Percentiles rank a stretch among this genome's conserved stretches.
Conservation (phyloP, 2,329 filamentous ascomycete species). For the Paracorniculantispora psalliotae region DNA sequence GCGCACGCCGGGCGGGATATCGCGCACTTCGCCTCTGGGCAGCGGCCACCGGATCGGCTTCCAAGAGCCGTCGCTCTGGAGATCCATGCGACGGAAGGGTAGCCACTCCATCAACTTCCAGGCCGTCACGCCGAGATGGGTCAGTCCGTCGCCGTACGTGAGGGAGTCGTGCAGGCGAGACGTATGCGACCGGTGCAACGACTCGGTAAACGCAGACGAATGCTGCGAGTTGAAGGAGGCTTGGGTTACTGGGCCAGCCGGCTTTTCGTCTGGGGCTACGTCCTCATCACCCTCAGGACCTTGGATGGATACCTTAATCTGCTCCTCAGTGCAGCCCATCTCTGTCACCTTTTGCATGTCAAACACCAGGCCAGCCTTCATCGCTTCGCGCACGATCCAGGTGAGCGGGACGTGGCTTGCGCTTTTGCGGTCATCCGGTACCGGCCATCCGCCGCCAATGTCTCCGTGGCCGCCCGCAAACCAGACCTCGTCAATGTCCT, state of each 20-base stretch:
- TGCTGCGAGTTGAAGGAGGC: conserved; percentile 7
- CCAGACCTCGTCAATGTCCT: conserved; percentile 77
- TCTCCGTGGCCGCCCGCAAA: conserved; percentile 77
- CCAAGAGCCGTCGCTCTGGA: conserved; percentile 69
- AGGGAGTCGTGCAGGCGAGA: conserved; percentile 67
- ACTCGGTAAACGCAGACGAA: conserved; percentile 42
- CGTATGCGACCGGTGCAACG: conserved; percentile 40
- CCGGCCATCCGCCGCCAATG: conserved; percentile 71
- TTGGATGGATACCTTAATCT: background rate
- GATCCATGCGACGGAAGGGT: conserved; percentile 76
- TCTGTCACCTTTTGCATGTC: conserved; percentile 63
- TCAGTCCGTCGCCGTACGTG: conserved; percentile 56
- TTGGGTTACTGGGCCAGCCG: background rate
- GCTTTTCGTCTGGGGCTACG: background rate
- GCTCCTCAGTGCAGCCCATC: conserved; percentile 53
- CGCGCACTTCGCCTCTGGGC: conserved; percentile 70
- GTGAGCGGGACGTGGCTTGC: conserved; percentile 64
- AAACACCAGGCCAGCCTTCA: conserved; percentile 62
- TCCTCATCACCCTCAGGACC: background rate
- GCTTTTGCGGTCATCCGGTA: conserved; percentile 51
- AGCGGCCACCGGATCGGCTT: conserved; percentile 76
- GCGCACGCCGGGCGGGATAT: conserved; percentile 64
- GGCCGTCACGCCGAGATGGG: conserved; percentile 49
- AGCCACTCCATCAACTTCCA: conserved; percentile 82
- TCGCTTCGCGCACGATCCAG: conserved; percentile 62